A percentile compares a stretch with the other conserved stretches of the same genome.
Conservation (phyloP, 495 filamentous ascomycete species). For the Daldinia caldariorum region DNA sequence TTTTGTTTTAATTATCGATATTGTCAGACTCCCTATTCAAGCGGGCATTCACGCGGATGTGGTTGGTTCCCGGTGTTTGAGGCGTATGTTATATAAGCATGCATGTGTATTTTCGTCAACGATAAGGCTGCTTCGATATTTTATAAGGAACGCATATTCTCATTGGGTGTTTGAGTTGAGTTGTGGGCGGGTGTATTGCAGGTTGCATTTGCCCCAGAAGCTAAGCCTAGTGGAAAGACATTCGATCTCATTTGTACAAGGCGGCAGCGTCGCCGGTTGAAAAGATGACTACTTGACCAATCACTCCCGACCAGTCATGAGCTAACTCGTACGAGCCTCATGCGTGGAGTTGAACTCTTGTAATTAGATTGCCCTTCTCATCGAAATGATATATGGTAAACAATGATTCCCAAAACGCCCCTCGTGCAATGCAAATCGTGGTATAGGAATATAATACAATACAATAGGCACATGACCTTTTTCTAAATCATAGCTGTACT, state of each 20-base stretch:
- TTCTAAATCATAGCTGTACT: neutral
- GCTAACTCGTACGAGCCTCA: conserved; percentile 16
- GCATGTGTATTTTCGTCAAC: conserved; percentile 42
- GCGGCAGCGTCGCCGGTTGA: conserved; percentile 28
- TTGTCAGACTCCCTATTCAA: conserved; percentile 26
- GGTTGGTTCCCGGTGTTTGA: conserved; percentile 49
- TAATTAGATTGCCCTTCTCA: conserved; percentile 49
- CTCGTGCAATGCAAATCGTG: conserved; percentile 17
- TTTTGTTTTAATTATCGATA: conserved; percentile 30
- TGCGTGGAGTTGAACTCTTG: conserved; percentile 38
- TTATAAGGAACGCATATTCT: conserved; percentile 47
- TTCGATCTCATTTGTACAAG: conserved; percentile 42
- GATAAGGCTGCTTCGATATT: conserved; percentile 44
- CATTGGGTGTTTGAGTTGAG: conserved; percentile 45
- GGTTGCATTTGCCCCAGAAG: conserved; percentile 32
- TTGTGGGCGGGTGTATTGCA: conserved; percentile 40
- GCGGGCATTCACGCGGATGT: conserved; percentile 52
- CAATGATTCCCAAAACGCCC: conserved; percentile 27
- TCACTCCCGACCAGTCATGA: conserved; percentile 19
- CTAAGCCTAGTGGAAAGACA: conserved; percentile 21
- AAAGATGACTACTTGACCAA: conserved; percentile 28
- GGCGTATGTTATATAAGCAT: conserved; percentile 50
- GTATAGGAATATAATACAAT: conserved; percentile 16
- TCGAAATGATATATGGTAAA: conserved; percentile 45
- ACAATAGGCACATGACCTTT: conserved; percentile 6